Base-by-base conservation (phyloP, 2,329 filamentous ascomycete species). In the Aspergillus ustus region DNA sequence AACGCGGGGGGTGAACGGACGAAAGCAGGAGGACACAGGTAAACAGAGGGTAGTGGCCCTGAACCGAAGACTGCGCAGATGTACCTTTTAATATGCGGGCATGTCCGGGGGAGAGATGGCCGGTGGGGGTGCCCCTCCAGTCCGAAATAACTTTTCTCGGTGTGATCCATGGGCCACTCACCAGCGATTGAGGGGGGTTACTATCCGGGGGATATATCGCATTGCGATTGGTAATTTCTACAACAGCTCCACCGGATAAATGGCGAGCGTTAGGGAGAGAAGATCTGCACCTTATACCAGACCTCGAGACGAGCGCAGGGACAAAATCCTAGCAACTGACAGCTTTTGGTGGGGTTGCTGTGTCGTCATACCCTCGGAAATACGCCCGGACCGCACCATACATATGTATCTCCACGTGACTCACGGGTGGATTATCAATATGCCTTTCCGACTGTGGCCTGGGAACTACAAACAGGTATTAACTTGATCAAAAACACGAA, bases 351-450 rank as follows among this genome's bases (percentile, higher is more conserved):
- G 61, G 59, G 59, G 63, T 52, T 52, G 37, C 9, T 22, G 44
- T 67, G 64, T 63, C 66, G 66, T 67, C 66, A 68, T 67, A 59
- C 53, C 15, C 54, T 51, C 13, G 34, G 34, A 40, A 40, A 13
- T 40, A 40, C 34, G 11, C 15, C 34, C 34, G 34, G 43, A 51
- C 52, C n/a, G 29, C 22, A 25, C 25, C 25, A 17, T 17, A n/a
- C n/a, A n/a, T n/a, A n/a, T n/a, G n/a, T n/a, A 2, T 22, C 0
- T 17, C 59, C 63, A 65, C 54, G 60, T 64, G 57, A 53, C 50
- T 28, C 2, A 3, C 15, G 25, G 25, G 25, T 29, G 59, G 59
- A 61, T 54, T n/a, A 57, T 55, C 31, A 31, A 54, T 59, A 53
- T 59, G 40, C 57, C 45, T 34, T 31, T 34, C 45, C 22, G 59